Evolutionary conservation across 2,329 filamentous ascomycete genomes (phyloP).

Genomic region (Aspergillus pseudonomiae): DNA sequence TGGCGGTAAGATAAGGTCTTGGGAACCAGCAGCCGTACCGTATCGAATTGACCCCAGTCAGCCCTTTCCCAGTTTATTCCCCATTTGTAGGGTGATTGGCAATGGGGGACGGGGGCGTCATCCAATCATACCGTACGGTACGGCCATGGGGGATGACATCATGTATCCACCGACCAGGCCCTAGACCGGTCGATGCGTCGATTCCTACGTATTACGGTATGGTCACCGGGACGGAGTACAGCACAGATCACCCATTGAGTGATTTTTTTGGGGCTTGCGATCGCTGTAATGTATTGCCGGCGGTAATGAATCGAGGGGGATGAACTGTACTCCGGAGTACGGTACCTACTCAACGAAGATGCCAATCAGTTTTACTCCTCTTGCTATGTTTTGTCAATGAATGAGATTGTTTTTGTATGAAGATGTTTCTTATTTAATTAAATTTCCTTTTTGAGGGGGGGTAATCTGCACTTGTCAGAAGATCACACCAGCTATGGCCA

Average conservation of each 20-base stretch:
- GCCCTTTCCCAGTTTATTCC: not conserved
- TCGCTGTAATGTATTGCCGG: not conserved
- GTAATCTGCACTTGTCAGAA: not conserved
- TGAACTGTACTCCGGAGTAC: conserved; percentile 2
- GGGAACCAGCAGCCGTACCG: not conserved
- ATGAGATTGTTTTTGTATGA: conserved; percentile 1
- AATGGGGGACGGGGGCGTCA: not conserved
- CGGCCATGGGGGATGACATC: conserved; percentile 28
- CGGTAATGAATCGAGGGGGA: not conserved
- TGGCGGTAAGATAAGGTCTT: conserved; percentile 4
- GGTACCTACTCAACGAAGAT: not conserved
- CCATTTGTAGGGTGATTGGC: not conserved
- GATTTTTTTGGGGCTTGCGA: conserved; percentile 14
- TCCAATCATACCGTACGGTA: conserved; percentile 14
- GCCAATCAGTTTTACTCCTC: not conserved
- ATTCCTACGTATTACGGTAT: conserved; percentile 19
- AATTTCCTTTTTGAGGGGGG: not conserved
- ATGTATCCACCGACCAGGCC: conserved; percentile 22
- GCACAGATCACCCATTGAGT: conserved; percentile 17
- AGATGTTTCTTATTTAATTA: not conserved
- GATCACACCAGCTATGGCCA: not conserved
- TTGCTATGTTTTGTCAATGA: not conserved
- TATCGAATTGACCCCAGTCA: not conserved
- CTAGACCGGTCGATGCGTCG: conserved; percentile 35
- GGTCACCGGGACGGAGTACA: conserved; percentile 18